Percentiles rank a stretch among this genome's conserved stretches.
Conservation (phyloP, 2,329 filamentous ascomycete species). For the Aspergillus sp. region DNA sequence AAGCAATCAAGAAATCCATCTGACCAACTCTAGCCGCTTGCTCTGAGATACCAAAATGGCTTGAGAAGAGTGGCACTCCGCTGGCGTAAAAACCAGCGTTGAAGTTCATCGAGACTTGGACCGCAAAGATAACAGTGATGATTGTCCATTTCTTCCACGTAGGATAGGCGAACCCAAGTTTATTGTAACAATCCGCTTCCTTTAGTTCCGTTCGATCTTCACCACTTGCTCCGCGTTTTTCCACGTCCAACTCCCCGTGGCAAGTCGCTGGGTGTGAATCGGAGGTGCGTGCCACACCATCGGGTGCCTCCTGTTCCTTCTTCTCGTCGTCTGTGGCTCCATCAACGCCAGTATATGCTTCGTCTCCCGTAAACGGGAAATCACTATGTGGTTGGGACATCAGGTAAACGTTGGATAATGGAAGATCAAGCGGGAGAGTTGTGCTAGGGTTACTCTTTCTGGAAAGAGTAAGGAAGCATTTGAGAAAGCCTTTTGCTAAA, state of each 20-base stretch:
- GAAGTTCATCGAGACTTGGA: slow-evolving; percentile 70
- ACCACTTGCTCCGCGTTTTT: neutral
- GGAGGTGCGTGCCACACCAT: slow-evolving; percentile 8
- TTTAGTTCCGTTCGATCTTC: slow-evolving; percentile 33
- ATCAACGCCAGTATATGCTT: neutral
- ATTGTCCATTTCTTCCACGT: slow-evolving; percentile 62
- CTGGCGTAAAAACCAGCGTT: slow-evolving; percentile 67
- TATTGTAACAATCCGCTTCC: slow-evolving; percentile 53
- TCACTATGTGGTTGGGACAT: neutral
- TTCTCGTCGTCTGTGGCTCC: slow-evolving; percentile 2
- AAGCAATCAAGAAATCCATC: slow-evolving; percentile 66
- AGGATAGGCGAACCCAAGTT: slow-evolving; percentile 56
- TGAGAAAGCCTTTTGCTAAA: neutral
- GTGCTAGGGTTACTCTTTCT: neutral
- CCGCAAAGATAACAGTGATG: slow-evolving; percentile 58
- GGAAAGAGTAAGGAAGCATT: neutral
- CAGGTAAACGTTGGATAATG: neutral
- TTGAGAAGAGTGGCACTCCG: slow-evolving; percentile 52
- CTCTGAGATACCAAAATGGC: slow-evolving; percentile 58
- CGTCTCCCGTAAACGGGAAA: neutral
- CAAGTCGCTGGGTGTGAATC: slow-evolving; percentile 5
- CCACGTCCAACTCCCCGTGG: slow-evolving; percentile 1
- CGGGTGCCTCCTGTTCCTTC: slow-evolving; percentile 12
- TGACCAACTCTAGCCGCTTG: slow-evolving; percentile 64
- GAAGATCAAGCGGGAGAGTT: neutral